phyloP scores from a whole-genome alignment of 345 rosid genomes.

The Melaleuca alternifolia region DNA sequence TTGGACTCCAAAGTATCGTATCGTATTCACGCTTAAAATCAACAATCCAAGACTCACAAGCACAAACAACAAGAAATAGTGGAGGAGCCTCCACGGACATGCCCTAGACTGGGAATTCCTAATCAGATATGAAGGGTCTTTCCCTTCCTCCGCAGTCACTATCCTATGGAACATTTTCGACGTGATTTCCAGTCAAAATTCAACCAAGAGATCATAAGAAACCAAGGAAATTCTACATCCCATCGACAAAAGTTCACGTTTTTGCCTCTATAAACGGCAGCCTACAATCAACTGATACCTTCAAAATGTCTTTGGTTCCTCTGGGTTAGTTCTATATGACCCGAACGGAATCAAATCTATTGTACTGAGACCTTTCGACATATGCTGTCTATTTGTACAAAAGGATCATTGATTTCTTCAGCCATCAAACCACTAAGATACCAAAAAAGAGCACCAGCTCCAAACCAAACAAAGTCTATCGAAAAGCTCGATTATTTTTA shows the following conservation, averaged over 20 bases:
- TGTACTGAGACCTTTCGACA: not conserved
- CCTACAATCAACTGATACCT: not conserved
- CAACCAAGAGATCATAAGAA: not conserved
- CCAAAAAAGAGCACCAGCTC: not conserved
- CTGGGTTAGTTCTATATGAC: not conserved
- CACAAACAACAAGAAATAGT: constrained; percentile 33
- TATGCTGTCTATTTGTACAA: not conserved
- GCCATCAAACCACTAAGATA: not conserved
- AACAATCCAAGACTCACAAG: constrained; percentile 38
- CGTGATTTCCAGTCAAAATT: not conserved
- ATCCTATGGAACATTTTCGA: constrained; percentile 14
- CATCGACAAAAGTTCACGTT: not conserved
- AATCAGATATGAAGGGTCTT: constrained; percentile 15
- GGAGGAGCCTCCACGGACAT: constrained; percentile 26
- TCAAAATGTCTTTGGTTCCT: not conserved
- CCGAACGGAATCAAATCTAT: not conserved
- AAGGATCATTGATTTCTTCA: not conserved
- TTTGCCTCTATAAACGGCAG: not conserved
- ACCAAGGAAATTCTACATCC: not conserved
- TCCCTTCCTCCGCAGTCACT: constrained; percentile 42
- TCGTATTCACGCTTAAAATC: constrained; percentile 33
- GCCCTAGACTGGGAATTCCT: constrained; percentile 26
- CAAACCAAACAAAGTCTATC: not conserved
- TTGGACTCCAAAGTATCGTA: constrained; percentile 24
- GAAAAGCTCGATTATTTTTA: not conserved